Base-by-base conservation (phyloP, 257 asterid genomes). In the Ilex aquifolium region DNA sequence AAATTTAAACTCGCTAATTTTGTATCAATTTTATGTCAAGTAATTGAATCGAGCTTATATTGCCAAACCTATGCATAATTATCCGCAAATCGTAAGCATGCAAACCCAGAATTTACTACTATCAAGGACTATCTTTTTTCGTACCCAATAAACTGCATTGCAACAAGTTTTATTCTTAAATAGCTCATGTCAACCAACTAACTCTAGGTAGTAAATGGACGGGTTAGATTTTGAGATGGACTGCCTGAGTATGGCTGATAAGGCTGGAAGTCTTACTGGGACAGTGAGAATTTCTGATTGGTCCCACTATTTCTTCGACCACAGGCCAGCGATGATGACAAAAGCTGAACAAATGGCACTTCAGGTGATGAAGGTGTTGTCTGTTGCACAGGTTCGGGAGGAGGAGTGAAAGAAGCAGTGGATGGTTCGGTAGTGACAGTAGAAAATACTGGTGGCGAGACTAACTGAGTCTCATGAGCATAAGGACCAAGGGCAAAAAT, bases 351-450 rank as follows among this genome's bases (percentile, higher is more conserved):
- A 14, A 46, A 46, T 4, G 52, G 52, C 52, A 46, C 52, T 46
- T 46, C 52, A 46, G 52, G 52, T 10, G 52, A 46, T 46, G 52
- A 46, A 46, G 52, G 52, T 46, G 52, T 46, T 46, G 52, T 46
- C 52, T 4, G 11, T 2, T 46, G 52, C 13, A 46, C 52, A 46
- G n/a, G 52, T 46, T 46, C 52, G 4, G 52, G 52, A 46, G 52
- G 52, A 12, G 52, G 52, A 46, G 52, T 46, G 52, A 46, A 46
- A 46, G 52, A 7, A 46, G 52, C 52, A 46, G 52, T 46, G 13
- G 52, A 46, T 14, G 52, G 52, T 46, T 46, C 52, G 10, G 52
- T 46, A 3, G 52, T 46, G 52, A 46, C 6, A 7, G 42, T 36
- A 36, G 42, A 36, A 36, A 36, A 36, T 36, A 36, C 42, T 4